Base-by-base conservation (phyloP, 306 rosid species). In the Cercis canadensis region DNA sequence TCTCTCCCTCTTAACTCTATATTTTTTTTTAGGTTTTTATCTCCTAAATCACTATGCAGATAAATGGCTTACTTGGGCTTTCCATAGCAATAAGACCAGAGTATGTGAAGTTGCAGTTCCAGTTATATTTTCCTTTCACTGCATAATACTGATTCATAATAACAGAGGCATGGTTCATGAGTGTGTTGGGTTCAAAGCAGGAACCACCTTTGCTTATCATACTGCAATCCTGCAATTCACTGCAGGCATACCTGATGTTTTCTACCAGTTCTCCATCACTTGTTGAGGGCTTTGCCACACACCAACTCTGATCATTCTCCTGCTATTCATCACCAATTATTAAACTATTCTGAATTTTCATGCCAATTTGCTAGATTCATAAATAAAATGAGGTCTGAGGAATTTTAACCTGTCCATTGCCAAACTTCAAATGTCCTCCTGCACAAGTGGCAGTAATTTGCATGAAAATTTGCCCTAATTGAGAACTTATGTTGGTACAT, bases 81-180 rank as follows among this genome's bases (percentile, higher is more conserved):
- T 0, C 65, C 4, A 29, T 0, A 36, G 34, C 83, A 47, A 78
- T 29, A 3, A 65, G 66, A 5, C 66, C 89, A 52, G 74, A 54
- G 40, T 21, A 40, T 12, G 41, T 34, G 67, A 84, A 85, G 72
- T 80, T 15, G 18, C 89, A 82, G 50, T 71, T 51, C 68, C 79
- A 67, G 2, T 31, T 4, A 13, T 59, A 66, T 65, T 67, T 75
- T 4, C 82, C 78, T 10, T 14, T 36, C 0, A 46, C 17, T 3
- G 45, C 78, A 70, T 75, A 80, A 72, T 65, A 85, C 56, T 65
- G 78, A 72, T 85, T 85, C 89, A 85, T 82, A 12, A 60, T 78
- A 69, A 54, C 66, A 17, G 87, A 80, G 65, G 92, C 89, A 67
- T 80, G 83, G 45, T 36, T 80, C 0, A 60, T 17, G 19, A 52